These are phyloP conservation scores for Aspergillus sclerotioniger DNA, from an alignment of 495 filamentous ascomycete species.

Conservation along the genomic window DNA sequence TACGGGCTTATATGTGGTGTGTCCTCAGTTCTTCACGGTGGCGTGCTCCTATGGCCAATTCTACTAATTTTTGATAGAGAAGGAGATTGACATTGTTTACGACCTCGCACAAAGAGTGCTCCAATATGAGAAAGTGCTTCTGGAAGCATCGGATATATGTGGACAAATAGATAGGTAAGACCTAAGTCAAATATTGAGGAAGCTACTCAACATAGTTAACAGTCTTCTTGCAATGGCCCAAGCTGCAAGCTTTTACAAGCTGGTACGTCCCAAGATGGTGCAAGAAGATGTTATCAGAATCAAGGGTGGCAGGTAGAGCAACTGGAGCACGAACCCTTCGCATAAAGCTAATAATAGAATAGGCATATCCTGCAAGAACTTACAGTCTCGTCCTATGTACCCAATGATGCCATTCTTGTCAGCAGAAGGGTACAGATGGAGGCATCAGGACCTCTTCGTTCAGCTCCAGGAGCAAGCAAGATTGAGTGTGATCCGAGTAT, in stretches of 20 bases:
- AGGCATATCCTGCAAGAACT: conserved; percentile 88
- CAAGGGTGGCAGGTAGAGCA: conserved; percentile 66
- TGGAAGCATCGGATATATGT: conserved; percentile 67
- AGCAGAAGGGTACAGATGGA: conserved; percentile 54
- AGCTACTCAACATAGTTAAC: not conserved
- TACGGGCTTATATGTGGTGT: conserved; percentile 78
- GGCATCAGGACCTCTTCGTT: conserved; percentile 2
- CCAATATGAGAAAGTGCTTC: conserved; percentile 65
- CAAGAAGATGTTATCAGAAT: conserved; percentile 72
- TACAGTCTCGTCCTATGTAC: conserved; percentile 79
- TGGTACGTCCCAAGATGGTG: conserved; percentile 68
- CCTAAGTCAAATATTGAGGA: not conserved
- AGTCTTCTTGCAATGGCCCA: conserved; percentile 80
- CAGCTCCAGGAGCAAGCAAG: conserved; percentile 6
- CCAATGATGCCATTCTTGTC: conserved; percentile 70
- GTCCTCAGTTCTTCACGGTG: conserved; percentile 13
- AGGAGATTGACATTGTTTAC: conserved; percentile 87
- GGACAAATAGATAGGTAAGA: conserved; percentile 77
- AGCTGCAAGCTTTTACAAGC: conserved; percentile 72
- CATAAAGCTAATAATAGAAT: conserved; percentile 15
- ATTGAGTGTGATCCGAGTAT: conserved; percentile 57
- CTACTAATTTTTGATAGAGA: conserved; percentile 51
- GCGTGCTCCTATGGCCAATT: not conserved
- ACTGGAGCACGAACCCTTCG: not conserved
- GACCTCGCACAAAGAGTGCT: conserved; percentile 71